Conservation (phyloP, 2,329 filamentous ascomycete species). For the Cladosporium phlei region DNA sequence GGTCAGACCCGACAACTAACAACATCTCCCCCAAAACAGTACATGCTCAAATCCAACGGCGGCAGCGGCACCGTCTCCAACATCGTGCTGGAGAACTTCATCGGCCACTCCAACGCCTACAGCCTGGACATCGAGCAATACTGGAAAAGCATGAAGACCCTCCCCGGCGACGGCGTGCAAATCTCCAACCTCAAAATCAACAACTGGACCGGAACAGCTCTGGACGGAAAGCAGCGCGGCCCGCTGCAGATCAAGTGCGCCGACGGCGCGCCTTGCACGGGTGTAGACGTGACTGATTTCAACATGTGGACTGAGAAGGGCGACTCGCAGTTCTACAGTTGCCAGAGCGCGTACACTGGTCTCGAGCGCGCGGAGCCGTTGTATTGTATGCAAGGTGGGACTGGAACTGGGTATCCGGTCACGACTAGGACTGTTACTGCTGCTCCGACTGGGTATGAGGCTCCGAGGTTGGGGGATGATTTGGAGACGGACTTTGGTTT, state of each 20-base stretch:
- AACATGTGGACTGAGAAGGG: slow-evolving; percentile 50
- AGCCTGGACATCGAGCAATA: slow-evolving; percentile 52
- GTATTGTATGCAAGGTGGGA: slow-evolving; percentile 41
- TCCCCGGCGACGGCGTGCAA: slow-evolving; percentile 48
- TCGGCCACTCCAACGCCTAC: slow-evolving; percentile 57
- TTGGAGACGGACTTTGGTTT: slow-evolving; percentile 29
- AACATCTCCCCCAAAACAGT: slow-evolving; percentile 41
- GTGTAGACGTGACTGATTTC: slow-evolving; percentile 48
- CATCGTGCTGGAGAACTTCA: slow-evolving; percentile 53
- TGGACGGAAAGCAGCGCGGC: slow-evolving; percentile 47
- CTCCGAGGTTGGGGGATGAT: slow-evolving; percentile 36
- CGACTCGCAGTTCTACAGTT: slow-evolving; percentile 39
- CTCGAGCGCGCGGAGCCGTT: slow-evolving; percentile 33
- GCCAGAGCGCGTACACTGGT: slow-evolving; percentile 43
- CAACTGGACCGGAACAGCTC: slow-evolving; percentile 53
- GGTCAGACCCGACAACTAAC: background rate
- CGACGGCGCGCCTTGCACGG: slow-evolving; percentile 48
- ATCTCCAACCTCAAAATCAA: slow-evolving; percentile 50
- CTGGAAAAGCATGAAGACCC: slow-evolving; percentile 43
- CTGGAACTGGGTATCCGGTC: slow-evolving; percentile 28
- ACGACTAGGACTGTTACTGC: slow-evolving; percentile 33
- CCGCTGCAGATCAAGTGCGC: slow-evolving; percentile 53
- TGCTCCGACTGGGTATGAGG: slow-evolving; percentile 36
- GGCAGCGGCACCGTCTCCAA: slow-evolving; percentile 51
- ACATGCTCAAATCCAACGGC: slow-evolving; percentile 55